These are phyloP conservation scores for Venturia aucupariae DNA, from an alignment of 2,329 filamentous ascomycete genomes.

Conservation along the genomic window DNA sequence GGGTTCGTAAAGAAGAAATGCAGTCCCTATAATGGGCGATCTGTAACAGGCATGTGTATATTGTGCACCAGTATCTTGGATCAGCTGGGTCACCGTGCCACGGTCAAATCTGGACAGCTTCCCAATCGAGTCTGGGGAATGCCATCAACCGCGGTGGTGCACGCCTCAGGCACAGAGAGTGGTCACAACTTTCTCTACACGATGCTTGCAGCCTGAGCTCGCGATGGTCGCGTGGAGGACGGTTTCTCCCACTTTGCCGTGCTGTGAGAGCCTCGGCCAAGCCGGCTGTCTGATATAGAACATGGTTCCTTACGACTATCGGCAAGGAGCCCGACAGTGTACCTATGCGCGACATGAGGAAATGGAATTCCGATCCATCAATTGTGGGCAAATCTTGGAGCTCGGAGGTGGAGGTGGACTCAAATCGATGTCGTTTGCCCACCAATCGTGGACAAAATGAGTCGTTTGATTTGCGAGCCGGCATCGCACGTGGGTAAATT, in stretches of 20 bases:
- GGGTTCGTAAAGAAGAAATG: not conserved
- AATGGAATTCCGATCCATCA: not conserved
- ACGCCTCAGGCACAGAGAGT: not conserved
- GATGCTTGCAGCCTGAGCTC: not conserved
- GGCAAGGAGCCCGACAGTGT: not conserved
- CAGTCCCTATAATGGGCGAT: not conserved
- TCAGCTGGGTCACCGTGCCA: not conserved
- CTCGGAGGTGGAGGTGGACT: not conserved
- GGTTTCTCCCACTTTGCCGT: not conserved
- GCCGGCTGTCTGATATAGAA: not conserved
- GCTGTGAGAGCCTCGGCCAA: not conserved
- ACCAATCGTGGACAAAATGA: not conserved
- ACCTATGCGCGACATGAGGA: not conserved
- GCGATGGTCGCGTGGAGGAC: not conserved
- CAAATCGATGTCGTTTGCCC: not conserved
- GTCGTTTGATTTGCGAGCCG: not conserved
- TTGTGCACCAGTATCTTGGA: not conserved
- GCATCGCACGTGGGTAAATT: not conserved
- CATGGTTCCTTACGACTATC: not conserved
- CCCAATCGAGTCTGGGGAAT: not conserved
- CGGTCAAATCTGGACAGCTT: not conserved
- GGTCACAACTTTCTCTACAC: not conserved
- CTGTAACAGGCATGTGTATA: not conserved
- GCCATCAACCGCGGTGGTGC: not conserved
- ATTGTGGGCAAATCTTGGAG: not conserved